Evolutionary conservation across 2,329 filamentous ascomycete genomes (phyloP).

Genomic region (Fusarium solani-melongenae): DNA sequence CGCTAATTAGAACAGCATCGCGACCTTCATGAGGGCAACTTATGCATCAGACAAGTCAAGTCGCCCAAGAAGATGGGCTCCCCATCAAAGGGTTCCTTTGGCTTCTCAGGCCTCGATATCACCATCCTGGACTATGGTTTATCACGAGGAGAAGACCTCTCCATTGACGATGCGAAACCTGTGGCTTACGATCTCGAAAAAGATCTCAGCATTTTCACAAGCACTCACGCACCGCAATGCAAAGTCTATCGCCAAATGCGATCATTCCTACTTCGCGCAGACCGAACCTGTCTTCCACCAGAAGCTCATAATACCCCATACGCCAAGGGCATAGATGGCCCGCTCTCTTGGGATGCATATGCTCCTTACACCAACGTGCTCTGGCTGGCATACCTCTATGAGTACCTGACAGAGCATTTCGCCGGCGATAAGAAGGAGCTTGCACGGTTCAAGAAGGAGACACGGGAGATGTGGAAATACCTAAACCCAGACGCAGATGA

Average conservation of each 20-base stretch:
- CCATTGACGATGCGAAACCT: conserved; percentile 49
- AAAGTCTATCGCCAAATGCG: conserved; percentile 72
- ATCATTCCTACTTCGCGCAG: conserved; percentile 64
- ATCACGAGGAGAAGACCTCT: conserved; percentile 65
- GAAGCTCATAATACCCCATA: conserved; percentile 60
- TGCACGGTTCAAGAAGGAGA: conserved; percentile 58
- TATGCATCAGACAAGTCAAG: conserved; percentile 64
- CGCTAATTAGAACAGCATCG: conserved; percentile 61
- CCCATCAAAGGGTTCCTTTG: conserved; percentile 56
- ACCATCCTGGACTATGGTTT: conserved; percentile 75
- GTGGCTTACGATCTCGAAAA: conserved; percentile 70
- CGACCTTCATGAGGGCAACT: conserved; percentile 73
- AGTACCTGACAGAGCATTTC: conserved; percentile 62
- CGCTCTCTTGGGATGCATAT: conserved; percentile 65
- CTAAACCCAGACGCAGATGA: conserved; percentile 63
- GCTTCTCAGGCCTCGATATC: conserved; percentile 70
- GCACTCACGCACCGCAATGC: conserved; percentile 69
- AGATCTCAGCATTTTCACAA: conserved; percentile 69
- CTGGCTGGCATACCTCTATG: conserved; percentile 72
- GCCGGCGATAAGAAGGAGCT: conserved; percentile 59
- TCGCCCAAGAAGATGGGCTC: conserved; percentile 47
- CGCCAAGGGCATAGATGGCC: conserved; percentile 56
- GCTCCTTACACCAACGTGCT: conserved; percentile 73
- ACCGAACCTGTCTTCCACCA: conserved; percentile 62
- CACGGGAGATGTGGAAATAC: conserved; percentile 64